Percentiles rank a stretch among this genome's conserved stretches.
These are phyloP conservation scores for Telopea speciosissima DNA, from an alignment of 177 flowering plant genomes.

Conservation along the genomic window DNA sequence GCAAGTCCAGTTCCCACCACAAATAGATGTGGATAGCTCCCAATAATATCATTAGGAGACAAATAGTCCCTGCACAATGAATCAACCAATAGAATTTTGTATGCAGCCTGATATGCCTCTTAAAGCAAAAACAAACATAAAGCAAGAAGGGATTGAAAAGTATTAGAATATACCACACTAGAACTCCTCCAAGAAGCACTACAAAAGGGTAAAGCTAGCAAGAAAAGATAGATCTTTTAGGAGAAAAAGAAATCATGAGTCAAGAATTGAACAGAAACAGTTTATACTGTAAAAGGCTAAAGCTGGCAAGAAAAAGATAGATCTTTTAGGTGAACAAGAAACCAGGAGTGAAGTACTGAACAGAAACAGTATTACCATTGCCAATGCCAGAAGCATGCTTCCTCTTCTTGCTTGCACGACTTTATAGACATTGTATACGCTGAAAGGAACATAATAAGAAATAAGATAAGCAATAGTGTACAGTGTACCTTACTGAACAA, in stretches of 20 bases:
- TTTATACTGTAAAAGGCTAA: constrained; percentile 65
- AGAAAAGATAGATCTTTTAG: constrained; percentile 8
- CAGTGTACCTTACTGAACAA: neutral
- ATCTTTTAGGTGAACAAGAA: constrained; percentile 1
- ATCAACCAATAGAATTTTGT: neutral
- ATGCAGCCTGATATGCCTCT: neutral
- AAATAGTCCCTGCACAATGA: constrained; percentile 69
- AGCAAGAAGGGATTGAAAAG: constrained; percentile 1
- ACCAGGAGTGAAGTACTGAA: neutral
- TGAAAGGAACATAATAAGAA: constrained; percentile 21
- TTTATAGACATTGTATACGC: constrained; percentile 65
- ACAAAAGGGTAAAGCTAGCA: constrained; percentile 82
- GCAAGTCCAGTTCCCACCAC: constrained; percentile 88
- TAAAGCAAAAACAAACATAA: neutral
- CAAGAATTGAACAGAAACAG: neutral
- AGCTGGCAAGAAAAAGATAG: constrained; percentile 46
- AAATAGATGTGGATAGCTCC: constrained; percentile 72
- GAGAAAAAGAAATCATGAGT: neutral
- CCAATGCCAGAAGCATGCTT: constrained; percentile 75
- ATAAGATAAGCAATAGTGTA: neutral
- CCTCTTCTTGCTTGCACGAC: constrained; percentile 81
- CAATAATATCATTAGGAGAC: constrained; percentile 72
- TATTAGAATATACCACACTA: constrained; percentile 45
- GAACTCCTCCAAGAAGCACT: constrained; percentile 68
- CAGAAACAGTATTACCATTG: constrained; percentile 56